phyloP scores from a whole-genome alignment of 306 rosid genomes.

The Cicer bijugum region DNA sequence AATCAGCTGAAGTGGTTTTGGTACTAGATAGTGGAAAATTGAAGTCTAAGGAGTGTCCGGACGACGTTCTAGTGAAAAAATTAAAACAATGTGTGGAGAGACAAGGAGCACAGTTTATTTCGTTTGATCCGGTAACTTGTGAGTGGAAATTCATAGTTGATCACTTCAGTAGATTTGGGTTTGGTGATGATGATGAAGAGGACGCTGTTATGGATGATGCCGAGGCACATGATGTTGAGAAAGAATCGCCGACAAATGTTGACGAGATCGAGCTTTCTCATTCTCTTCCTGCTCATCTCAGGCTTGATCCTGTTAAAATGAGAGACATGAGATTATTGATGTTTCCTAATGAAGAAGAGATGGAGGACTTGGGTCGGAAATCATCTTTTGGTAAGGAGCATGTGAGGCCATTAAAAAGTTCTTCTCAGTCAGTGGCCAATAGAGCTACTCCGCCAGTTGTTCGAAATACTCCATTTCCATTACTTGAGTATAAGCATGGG shows the following conservation, averaged over 20 bases:
- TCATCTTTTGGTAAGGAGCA: conserved; percentile 58
- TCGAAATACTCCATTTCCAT: conserved; percentile 85
- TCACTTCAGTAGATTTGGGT: conserved; percentile 97
- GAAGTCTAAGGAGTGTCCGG: conserved; percentile 47
- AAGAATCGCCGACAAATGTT: conserved; percentile 51
- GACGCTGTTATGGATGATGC: conserved; percentile 70
- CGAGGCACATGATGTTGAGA: conserved; percentile 61
- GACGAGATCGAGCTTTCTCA: conserved; percentile 71
- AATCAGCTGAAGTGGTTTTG: conserved; percentile 91
- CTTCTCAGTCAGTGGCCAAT: conserved; percentile 54
- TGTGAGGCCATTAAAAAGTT: conserved; percentile 56
- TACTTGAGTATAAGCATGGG: conserved; percentile 82
- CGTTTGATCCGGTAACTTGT: conserved; percentile 65
- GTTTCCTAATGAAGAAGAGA: conserved; percentile 67
- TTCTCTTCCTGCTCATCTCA: conserved; percentile 94
- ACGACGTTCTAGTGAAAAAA: conserved; percentile 51
- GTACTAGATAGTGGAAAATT: conserved; percentile 50
- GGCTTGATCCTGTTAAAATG: conserved; percentile 92
- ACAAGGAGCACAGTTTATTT: conserved; percentile 79
- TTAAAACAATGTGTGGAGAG: conserved; percentile 60
- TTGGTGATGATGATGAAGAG: conserved; percentile 84
- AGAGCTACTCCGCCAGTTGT: conserved; percentile 62
- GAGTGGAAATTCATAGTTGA: conserved; percentile 84
- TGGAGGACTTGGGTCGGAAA: conserved; percentile 54
- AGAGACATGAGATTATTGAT: conserved; percentile 91